Percentiles rank a stretch among this genome's conserved stretches.
Evolutionary conservation across 805 yeast species (phyloP).

Genomic region (Cyberlindnera veronae): DNA sequence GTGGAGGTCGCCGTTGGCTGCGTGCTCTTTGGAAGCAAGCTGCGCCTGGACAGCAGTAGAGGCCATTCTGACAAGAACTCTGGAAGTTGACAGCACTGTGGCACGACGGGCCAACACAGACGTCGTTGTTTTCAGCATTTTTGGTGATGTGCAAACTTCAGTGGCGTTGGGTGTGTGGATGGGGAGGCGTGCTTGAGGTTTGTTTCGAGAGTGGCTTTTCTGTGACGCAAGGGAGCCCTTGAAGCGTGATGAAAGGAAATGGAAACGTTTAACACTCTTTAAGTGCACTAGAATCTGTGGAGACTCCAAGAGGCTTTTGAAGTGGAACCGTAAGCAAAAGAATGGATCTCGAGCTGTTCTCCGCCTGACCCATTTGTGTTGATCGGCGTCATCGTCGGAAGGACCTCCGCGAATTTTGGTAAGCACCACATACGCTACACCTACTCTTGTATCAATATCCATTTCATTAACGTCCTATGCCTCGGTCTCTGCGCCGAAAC

Average conservation of each 20-base stretch:
- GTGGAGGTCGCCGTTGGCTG: conserved; percentile 73
- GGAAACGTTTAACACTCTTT: too few relatives aligned
- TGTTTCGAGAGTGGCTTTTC: too few relatives aligned
- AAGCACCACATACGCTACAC: background rate
- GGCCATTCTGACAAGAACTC: conserved; percentile 24
- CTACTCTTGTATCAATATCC: background rate
- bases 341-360: too few relatives aligned
- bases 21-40: conserved; percentile 68
- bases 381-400: background rate
- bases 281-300: too few relatives aligned
- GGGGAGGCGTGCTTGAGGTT: background rate
- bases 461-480: background rate
- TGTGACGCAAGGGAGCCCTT: too few relatives aligned
- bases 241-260: too few relatives aligned
- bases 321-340: too few relatives aligned
- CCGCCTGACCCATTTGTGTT: too few relatives aligned
- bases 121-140: conserved; percentile 11
- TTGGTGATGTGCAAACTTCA: background rate
- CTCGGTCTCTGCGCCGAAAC: background rate
- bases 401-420: background rate
- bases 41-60: conserved; percentile 24
- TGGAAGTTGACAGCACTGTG: too few relatives aligned
- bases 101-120: conserved; percentile 9
- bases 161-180: conserved; percentile 5
- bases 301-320: too few relatives aligned